These are phyloP conservation scores for Tetrapyrgos nigripes DNA, from an alignment of 1,284 basidiomycete genomes.

Conservation along the genomic window DNA sequence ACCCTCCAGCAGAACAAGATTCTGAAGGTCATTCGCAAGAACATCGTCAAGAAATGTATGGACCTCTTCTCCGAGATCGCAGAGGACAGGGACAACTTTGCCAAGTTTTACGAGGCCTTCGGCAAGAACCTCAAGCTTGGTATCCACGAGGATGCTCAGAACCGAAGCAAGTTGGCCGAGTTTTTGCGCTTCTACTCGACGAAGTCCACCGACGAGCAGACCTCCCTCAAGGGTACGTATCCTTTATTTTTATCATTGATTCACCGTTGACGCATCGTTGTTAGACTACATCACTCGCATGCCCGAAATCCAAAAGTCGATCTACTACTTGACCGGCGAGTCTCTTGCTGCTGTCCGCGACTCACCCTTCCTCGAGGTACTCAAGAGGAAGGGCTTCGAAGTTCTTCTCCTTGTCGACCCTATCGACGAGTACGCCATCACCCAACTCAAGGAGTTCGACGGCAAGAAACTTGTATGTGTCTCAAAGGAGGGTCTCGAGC, in stretches of 20 bases:
- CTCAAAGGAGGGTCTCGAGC: constrained; percentile 99
- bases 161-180: constrained; percentile 99
- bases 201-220: constrained; percentile 92
- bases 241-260: not conserved
- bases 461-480: constrained; percentile 98
- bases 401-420: constrained; percentile 98
- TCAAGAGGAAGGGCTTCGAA: constrained; percentile 99
- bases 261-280: constrained; percentile 10
- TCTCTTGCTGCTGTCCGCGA: constrained; percentile 91
- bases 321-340: constrained; percentile 99
- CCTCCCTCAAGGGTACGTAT: constrained; percentile 85
- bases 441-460: constrained; percentile 99
- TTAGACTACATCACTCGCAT: constrained; percentile 99
- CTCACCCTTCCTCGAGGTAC: constrained; percentile 98
- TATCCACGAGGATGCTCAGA: constrained; percentile 99
- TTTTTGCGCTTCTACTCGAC: constrained; percentile 99
- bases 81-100: constrained; percentile 99
- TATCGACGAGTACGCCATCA: constrained; percentile 97
- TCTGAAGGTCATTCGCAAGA: constrained; percentile 98
- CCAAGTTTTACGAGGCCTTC: constrained; percentile 96
- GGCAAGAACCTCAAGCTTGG: constrained; percentile 99
- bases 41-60: constrained; percentile 98
- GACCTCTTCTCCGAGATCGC: constrained; percentile 97
- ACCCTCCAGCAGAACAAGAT: constrained; percentile 99
- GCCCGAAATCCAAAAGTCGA: constrained; percentile 99